Base-by-base conservation (phyloP, 2,329 filamentous ascomycete species). In the Alternaria tenuissima region DNA sequence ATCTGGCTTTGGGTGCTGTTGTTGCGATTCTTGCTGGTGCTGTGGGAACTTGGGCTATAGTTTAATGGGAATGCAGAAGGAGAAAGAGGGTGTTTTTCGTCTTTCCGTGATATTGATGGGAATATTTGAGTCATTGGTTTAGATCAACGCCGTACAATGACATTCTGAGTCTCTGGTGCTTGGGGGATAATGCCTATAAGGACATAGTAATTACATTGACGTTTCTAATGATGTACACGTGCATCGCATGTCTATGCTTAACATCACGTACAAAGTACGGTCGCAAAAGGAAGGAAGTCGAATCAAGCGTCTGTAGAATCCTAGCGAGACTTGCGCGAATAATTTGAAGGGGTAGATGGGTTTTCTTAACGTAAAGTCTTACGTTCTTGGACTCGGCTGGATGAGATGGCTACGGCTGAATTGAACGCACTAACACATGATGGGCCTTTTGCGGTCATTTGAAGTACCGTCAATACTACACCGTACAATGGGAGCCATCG, bases 361-460 rank as follows among this genome's bases (percentile, higher is more conserved):
- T 34, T 36, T 49, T 49, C 14, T 26, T 22, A 38, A 49, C 46
- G 46, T 49, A 49, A 49, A 49, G 46, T 49, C 46, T 38, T 49
- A 32, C 46, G 12, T 49, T 49, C 46, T n/a, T 26, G 46, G 46
- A 49, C 46, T 20, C 30, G 32, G 14, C 20, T 16, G 36, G 32
- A 20, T 7, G 14, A 49, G 2, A 24, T 49, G 20, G 14, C 32
- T 49, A 49, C 32, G 46, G 46, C 46, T 49, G 46, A 36, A 36
- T 49, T 16, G 20, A 1, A 36, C 5, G 32, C 46, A 49, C 32
- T 36, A 38, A 32, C 46, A 38, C 14, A 32, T 12, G 3, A 32
- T 38, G 46, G 46, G 5, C 30, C 32, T 38, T 49, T 49, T 49
- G 32, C 46, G 46, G 46, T 49, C 46, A 38, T 49, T 49, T 49